Evolutionary conservation across 2,329 filamentous ascomycete species (phyloP).

Genomic region (Scedosporium boydii): DNA sequence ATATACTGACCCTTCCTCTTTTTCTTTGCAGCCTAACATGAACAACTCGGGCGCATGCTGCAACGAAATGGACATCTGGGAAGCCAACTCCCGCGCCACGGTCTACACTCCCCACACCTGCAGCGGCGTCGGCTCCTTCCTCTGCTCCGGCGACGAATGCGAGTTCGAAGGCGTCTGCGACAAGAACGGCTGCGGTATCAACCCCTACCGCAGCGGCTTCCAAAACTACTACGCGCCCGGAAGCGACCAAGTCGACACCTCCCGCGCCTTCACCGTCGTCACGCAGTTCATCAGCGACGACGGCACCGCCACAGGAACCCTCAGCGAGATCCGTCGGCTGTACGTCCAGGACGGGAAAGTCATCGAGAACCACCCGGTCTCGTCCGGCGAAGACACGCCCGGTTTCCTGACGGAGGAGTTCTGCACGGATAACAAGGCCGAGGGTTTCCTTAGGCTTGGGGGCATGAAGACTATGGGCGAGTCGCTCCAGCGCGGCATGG

Average conservation of each 20-base stretch:
- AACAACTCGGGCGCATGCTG: slow-evolving; percentile 37
- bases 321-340: slow-evolving; percentile 35
- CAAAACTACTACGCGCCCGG: slow-evolving; percentile 22
- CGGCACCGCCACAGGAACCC: slow-evolving; percentile 20
- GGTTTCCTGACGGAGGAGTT: slow-evolving; percentile 26
- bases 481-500: slow-evolving; percentile 36
- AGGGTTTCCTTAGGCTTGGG: slow-evolving; percentile 25
- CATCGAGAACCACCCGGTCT: slow-evolving; percentile 30
- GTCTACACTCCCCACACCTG: slow-evolving; percentile 40
- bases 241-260: slow-evolving; percentile 22
- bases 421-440: slow-evolving; percentile 20
- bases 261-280: slow-evolving; percentile 31
- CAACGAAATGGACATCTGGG: slow-evolving; percentile 47
- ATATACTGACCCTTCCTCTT: not conserved
- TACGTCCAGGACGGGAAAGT: slow-evolving; percentile 40
- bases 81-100: slow-evolving; percentile 37
- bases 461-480: slow-evolving; percentile 34
- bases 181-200: slow-evolving; percentile 32
- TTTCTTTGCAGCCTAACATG: slow-evolving; percentile 22
- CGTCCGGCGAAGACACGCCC: slow-evolving; percentile 12
- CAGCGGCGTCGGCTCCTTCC: slow-evolving; percentile 30
- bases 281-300: slow-evolving; percentile 36
- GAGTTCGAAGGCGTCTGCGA: slow-evolving; percentile 29
- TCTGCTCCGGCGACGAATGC: slow-evolving; percentile 32
- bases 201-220: slow-evolving; percentile 25